Evolutionary conservation across 73 alveolate species (phyloP).

Genomic region (Durusdinium trenchii): DNA sequence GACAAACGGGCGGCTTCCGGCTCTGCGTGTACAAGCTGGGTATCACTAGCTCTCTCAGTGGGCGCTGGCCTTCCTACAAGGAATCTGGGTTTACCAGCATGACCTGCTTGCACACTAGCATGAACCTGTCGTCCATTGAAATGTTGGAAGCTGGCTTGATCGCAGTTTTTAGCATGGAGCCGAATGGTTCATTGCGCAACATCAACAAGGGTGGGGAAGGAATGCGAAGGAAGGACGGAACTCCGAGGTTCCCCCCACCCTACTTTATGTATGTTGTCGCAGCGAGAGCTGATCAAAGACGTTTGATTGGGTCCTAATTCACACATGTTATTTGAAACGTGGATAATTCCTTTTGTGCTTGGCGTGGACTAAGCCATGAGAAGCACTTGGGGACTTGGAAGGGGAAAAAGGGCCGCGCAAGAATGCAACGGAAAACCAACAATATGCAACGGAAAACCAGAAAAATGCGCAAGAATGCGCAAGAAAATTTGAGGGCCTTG

Average conservation of each 20-base stretch:
- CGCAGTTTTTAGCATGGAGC: not conserved
- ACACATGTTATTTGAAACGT: too few species aligned
- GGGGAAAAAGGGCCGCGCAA: constrained; percentile 7
- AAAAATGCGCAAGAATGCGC: constrained; percentile 16
- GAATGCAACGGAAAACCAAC: constrained; percentile 20
- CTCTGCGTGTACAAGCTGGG: constrained; percentile 4
- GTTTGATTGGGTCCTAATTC: not conserved
- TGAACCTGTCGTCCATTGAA: not conserved
- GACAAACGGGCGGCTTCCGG: not conserved
- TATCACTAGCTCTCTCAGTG: not conserved
- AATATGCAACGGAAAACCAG: not conserved
- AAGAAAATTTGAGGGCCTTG: not conserved
- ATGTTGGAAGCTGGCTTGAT: not conserved
- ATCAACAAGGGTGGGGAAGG: constrained; percentile 9
- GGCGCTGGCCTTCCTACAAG: not conserved
- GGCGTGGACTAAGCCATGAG: too few species aligned
- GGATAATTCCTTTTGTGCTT: too few species aligned
- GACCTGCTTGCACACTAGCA: not conserved
- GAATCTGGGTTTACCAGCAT: not conserved
- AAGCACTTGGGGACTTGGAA: too few species aligned
- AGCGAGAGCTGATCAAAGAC: not conserved
- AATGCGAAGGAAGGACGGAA: not conserved
- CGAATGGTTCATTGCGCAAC: not conserved
- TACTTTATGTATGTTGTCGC: not conserved
- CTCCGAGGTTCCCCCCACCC: not conserved